Percentiles rank a stretch among this genome's conserved stretches.
Evolutionary conservation across 257 asterid species (phyloP).

Genomic region (Nicotiana tomentosiformis): DNA sequence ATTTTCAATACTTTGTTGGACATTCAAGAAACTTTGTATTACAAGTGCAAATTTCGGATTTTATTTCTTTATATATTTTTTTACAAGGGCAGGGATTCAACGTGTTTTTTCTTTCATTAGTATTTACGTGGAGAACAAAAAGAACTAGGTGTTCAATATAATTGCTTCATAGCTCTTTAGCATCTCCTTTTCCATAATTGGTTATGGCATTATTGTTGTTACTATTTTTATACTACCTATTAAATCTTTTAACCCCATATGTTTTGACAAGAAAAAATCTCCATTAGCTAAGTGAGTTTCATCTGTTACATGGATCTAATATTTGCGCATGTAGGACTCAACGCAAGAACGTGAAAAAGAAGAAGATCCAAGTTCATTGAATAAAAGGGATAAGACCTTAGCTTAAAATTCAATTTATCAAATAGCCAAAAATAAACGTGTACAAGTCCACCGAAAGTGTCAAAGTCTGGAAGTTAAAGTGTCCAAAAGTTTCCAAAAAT

Average conservation of each 20-base stretch:
- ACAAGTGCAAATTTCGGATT: not conserved
- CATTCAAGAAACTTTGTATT: not conserved
- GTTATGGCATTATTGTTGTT: not conserved
- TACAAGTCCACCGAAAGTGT: not conserved
- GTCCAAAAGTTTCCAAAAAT: not conserved
- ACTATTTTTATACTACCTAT: not conserved
- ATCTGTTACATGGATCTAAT: not conserved
- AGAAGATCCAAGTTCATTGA: constrained; percentile 3
- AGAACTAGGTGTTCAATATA: not conserved
- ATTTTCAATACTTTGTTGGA: not conserved
- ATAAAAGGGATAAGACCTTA: not conserved
- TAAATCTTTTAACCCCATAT: not conserved
- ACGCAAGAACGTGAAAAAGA: not conserved
- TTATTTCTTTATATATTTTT: not conserved
- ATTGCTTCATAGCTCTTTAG: not conserved
- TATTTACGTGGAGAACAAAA: not conserved
- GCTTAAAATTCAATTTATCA: not conserved
- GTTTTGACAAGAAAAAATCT: no score
- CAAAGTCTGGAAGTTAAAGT: not conserved
- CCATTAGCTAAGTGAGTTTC: not conserved
- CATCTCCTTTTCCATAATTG: not conserved
- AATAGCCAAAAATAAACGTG: not conserved
- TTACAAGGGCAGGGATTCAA: not conserved
- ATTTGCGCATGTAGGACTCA: not conserved
- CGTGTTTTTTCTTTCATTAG: not conserved